A percentile compares a stretch with the other conserved stretches of the same genome.
Evolutionary conservation across 2,329 filamentous ascomycete genomes (phyloP).

Genomic region (Ophiostoma angusticollis): DNA sequence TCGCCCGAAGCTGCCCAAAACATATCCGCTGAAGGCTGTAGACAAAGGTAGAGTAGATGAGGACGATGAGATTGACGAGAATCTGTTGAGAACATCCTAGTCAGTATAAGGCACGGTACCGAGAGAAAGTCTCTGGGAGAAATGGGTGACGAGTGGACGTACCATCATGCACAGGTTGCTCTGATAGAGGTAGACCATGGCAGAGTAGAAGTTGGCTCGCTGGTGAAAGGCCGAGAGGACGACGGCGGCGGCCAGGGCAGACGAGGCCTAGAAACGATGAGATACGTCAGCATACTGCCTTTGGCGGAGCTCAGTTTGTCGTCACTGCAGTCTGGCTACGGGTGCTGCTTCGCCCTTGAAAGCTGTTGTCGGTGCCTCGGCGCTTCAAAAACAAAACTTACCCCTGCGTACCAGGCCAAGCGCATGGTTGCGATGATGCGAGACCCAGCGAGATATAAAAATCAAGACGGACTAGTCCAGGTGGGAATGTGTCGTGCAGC

Average conservation of each 20-base stretch:
- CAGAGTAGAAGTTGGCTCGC: slow-evolving; percentile 95
- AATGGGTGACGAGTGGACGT: slow-evolving; percentile 21
- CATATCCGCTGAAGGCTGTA: slow-evolving; percentile 82
- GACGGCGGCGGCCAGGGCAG: slow-evolving; percentile 70
- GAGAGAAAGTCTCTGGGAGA: too few relatives aligned
- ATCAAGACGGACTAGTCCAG: too few relatives aligned
- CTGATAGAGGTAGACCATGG: slow-evolving; percentile 91
- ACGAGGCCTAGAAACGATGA: slow-evolving; percentile 49
- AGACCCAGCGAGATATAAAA: neutral
- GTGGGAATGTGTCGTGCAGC: too few relatives aligned
- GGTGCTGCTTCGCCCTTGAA: too few relatives aligned
- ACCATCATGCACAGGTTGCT: slow-evolving; percentile 93
- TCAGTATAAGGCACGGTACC: neutral
- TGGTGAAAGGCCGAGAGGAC: slow-evolving; percentile 86
- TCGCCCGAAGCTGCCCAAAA: slow-evolving; percentile 78
- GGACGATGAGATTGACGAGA: slow-evolving; percentile 77
- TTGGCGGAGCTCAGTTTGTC: too few relatives aligned
- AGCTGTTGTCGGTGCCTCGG: too few relatives aligned
- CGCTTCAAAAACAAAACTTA: slow-evolving; percentile 29
- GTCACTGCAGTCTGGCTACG: too few relatives aligned
- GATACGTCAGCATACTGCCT: neutral
- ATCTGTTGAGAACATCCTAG: slow-evolving; percentile 40
- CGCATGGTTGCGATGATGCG: slow-evolving; percentile 34
- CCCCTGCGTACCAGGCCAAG: slow-evolving; percentile 47
- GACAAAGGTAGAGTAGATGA: slow-evolving; percentile 67